Percentiles rank a stretch among this genome's conserved stretches.
Conservation (phyloP, 2,329 filamentous ascomycete species). For the Penicillium sumatraense region DNA sequence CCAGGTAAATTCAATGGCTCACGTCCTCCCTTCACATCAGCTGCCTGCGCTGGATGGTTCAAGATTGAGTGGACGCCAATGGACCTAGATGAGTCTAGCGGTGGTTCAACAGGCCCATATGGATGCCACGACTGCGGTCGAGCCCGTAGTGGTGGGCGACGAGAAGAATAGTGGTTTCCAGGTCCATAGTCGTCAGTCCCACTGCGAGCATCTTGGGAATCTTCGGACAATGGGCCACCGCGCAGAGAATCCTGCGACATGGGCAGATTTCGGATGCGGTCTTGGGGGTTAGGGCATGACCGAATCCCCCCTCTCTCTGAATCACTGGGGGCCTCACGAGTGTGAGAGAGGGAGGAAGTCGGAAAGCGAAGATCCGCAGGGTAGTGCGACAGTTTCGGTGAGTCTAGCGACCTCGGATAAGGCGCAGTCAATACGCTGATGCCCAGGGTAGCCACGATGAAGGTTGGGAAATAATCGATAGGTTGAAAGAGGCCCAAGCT, state of each 20-base stretch:
- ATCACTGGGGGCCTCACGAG: slow-evolving; percentile 37
- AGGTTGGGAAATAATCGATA: slow-evolving; percentile 7
- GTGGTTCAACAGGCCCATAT: slow-evolving; percentile 41
- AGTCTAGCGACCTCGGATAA: slow-evolving; percentile 37
- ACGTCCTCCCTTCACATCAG: slow-evolving; percentile 22
- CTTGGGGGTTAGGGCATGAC: slow-evolving; percentile 41
- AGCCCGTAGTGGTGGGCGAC: slow-evolving; percentile 32
- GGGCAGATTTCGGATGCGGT: slow-evolving; percentile 37
- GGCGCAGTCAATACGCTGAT: slow-evolving; percentile 41
- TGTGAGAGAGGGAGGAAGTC: slow-evolving; percentile 43
- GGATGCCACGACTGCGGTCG: slow-evolving; percentile 43
- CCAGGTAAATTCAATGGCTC: slow-evolving; percentile 30
- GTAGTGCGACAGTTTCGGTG: slow-evolving; percentile 37
- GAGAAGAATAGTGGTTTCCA: slow-evolving; percentile 20
- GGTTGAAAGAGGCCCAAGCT: neutral
- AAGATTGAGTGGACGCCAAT: slow-evolving; percentile 49
- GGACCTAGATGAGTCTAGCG: slow-evolving; percentile 35
- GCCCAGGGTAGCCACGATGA: slow-evolving; percentile 48
- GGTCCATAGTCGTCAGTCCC: slow-evolving; percentile 28
- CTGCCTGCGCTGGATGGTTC: slow-evolving; percentile 40
- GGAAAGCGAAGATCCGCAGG: slow-evolving; percentile 27
- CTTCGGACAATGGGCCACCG: slow-evolving; percentile 35
- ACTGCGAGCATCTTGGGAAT: slow-evolving; percentile 29
- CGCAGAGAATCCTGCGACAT: slow-evolving; percentile 44
- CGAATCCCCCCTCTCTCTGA: slow-evolving; percentile 45